Evolutionary conservation across 768 basidiomycete genomes (phyloP).

Genomic region (Boletus fagicola): DNA sequence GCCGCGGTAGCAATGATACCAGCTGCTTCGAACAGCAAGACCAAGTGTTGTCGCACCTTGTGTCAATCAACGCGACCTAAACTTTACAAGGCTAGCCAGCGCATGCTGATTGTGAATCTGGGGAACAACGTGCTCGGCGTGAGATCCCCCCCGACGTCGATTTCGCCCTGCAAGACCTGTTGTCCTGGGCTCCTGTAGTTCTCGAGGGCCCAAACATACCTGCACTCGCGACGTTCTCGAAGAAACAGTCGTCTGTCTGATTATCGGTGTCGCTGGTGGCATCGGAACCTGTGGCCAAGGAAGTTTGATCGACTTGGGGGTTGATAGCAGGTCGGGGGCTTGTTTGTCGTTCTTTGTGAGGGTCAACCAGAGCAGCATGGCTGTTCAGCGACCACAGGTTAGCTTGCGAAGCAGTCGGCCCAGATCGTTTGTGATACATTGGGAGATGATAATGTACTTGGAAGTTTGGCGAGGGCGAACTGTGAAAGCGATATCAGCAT

Average conservation of each 20-base stretch:
- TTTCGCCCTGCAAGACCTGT: conserved; percentile 47
- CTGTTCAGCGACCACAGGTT: conserved; percentile 48
- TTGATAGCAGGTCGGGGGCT: conserved; percentile 48
- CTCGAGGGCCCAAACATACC: conserved; percentile 44
- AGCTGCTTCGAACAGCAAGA: conserved; percentile 42
- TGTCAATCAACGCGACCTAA: conserved; percentile 13
- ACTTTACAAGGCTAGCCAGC: conserved; percentile 11
- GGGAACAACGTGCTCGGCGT: conserved; percentile 45
- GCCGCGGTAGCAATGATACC: conserved; percentile 37
- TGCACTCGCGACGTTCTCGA: conserved; percentile 39
- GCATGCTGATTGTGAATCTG: conserved; percentile 46
- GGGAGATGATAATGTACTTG: conserved; percentile 20
- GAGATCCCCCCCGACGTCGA: conserved; percentile 42
- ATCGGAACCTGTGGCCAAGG: conserved; percentile 45
- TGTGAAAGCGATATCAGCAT: conserved; percentile 16
- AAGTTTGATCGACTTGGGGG: conserved; percentile 37
- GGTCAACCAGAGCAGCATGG: conserved; percentile 48
- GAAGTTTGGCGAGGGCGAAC: conserved; percentile 51
- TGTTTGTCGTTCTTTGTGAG: conserved; percentile 43
- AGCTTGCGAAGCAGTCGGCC: conserved; percentile 34
- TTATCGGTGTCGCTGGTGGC: conserved; percentile 40
- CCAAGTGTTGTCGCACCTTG: conserved; percentile 38
- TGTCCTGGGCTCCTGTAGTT: conserved; percentile 30
- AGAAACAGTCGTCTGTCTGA: conserved; percentile 48
- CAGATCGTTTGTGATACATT: not conserved